These are phyloP conservation scores for Dactylonectria macrodidyma DNA, from an alignment of 2,329 filamentous ascomycete genomes.

Conservation along the genomic window DNA sequence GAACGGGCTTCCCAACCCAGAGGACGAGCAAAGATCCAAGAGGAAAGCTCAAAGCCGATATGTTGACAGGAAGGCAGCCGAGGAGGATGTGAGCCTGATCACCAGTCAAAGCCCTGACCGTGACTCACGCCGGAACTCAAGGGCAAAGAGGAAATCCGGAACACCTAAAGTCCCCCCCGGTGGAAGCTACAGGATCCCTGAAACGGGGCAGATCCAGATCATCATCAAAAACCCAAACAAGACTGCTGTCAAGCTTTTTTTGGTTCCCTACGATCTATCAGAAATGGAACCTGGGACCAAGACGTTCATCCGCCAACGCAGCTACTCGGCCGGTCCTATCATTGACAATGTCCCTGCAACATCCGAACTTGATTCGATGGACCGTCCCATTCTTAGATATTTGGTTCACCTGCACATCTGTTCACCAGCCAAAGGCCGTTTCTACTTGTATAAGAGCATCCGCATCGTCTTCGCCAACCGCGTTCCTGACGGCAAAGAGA, in stretches of 20 bases:
- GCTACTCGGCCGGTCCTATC: conserved; percentile 89
- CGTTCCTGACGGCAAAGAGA: conserved; percentile 95
- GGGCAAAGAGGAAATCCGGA: conserved; percentile 69
- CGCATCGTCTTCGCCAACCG: conserved; percentile 97
- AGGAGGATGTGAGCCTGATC: conserved; percentile 45
- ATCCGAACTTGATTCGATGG: conserved; percentile 46
- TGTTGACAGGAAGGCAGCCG: conserved; percentile 53
- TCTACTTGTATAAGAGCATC: conserved; percentile 92
- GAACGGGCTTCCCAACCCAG: conserved; percentile 75
- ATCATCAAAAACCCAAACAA: conserved; percentile 99
- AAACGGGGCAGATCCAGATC: conserved; percentile 94
- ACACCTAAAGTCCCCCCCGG: conserved; percentile 77
- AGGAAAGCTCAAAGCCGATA: conserved; percentile 65
- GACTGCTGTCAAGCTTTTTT: conserved; percentile 95
- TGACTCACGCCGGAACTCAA: conserved; percentile 51
- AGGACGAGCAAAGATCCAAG: conserved; percentile 63
- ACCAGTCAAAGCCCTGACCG: conserved; percentile 34
- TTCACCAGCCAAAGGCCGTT: conserved; percentile 85
- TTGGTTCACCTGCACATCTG: conserved; percentile 95
- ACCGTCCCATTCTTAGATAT: conserved; percentile 86
- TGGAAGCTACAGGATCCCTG: conserved; percentile 93
- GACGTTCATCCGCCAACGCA: conserved; percentile 95
- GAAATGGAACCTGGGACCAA: conserved; percentile 96
- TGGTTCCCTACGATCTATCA: conserved; percentile 91
- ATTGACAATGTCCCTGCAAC: conserved; percentile 74